Evolutionary conservation across 495 filamentous ascomycete species (phyloP).

Genomic region (Neurospora sp.): DNA sequence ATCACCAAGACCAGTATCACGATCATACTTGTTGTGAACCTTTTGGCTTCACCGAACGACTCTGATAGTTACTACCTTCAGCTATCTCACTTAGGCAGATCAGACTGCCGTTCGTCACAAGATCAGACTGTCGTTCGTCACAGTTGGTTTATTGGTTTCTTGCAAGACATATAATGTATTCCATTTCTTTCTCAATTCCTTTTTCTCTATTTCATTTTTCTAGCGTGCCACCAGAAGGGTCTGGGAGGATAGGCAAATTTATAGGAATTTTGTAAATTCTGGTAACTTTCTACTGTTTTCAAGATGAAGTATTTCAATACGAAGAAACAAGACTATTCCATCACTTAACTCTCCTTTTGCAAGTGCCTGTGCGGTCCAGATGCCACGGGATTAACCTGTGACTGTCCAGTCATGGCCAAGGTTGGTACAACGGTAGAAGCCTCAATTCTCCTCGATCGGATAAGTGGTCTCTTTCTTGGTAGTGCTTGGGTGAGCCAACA

Average conservation of each 20-base stretch:
- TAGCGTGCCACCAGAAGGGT: not conserved
- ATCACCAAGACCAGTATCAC: too few relatives aligned
- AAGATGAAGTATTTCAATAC: not conserved
- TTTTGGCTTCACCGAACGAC: too few relatives aligned
- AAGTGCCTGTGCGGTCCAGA: not conserved
- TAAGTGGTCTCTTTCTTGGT: too few relatives aligned
- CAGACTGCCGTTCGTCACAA: too few relatives aligned
- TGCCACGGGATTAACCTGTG: not conserved
- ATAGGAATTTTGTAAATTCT: not conserved
- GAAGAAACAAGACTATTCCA: too few relatives aligned
- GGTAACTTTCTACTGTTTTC: not conserved
- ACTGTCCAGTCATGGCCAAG: not conserved
- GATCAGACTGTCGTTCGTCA: too few relatives aligned
- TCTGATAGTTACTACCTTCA: too few relatives aligned
- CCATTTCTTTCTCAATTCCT: not conserved
- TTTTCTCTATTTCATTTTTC: not conserved
- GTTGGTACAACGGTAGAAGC: too few relatives aligned
- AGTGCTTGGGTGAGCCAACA: too few relatives aligned
- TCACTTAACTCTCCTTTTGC: not conserved
- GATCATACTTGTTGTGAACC: too few relatives aligned
- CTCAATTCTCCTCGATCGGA: too few relatives aligned
- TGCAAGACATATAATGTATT: not conserved
- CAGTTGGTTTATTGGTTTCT: not conserved
- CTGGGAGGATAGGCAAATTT: not conserved
- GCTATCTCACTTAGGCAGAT: too few relatives aligned